Conservation (phyloP, 2,329 filamentous ascomycete species). For the Curvularia sp. region DNA sequence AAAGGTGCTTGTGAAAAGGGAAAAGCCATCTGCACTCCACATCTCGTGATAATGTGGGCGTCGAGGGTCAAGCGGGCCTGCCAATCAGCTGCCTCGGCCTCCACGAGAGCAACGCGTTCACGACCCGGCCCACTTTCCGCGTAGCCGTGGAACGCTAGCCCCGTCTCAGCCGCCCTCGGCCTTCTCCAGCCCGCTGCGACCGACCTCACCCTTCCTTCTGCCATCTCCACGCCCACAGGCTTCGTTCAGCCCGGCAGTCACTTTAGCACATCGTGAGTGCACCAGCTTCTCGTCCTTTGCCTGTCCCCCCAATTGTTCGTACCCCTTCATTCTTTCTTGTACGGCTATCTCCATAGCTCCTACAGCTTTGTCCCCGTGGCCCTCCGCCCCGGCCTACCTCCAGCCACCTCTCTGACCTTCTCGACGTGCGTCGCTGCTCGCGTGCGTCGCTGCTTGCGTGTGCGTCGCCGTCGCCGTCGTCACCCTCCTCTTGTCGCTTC, state of each 20-base stretch:
- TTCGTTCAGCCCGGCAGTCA: slow-evolving; percentile 30
- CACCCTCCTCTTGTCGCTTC: slow-evolving; percentile 38
- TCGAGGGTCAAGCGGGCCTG: slow-evolving; percentile 3
- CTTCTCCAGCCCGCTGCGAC: slow-evolving; percentile 27
- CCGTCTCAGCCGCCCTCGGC: slow-evolving; percentile 28
- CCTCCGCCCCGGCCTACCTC: slow-evolving; percentile 40
- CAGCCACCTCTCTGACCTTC: slow-evolving; percentile 42
- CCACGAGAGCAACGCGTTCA: slow-evolving; percentile 25
- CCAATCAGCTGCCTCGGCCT: slow-evolving; percentile 30
- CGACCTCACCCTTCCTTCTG: slow-evolving; percentile 34
- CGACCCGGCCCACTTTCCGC: slow-evolving; percentile 34
- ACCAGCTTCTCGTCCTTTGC: slow-evolving; percentile 40
- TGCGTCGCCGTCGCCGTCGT: slow-evolving; percentile 6
- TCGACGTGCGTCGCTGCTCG: slow-evolving; percentile 42
- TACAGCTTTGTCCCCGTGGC: slow-evolving; percentile 43
- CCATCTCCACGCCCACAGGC: slow-evolving; percentile 36
- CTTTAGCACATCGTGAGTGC: slow-evolving; percentile 52
- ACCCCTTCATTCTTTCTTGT: slow-evolving; percentile 34
- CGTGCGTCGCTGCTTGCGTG: slow-evolving; percentile 43
- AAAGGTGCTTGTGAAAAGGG: not conserved
- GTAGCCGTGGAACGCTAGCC: slow-evolving; percentile 28
- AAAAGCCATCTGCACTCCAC: slow-evolving; percentile 12
- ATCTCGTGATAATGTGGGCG: slow-evolving; percentile 17
- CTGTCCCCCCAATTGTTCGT: slow-evolving; percentile 40
- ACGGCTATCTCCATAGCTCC: slow-evolving; percentile 44